Evolutionary conservation across 208 protist genomes (phyloP).

Genomic region (Borovskyia barvae): DNA sequence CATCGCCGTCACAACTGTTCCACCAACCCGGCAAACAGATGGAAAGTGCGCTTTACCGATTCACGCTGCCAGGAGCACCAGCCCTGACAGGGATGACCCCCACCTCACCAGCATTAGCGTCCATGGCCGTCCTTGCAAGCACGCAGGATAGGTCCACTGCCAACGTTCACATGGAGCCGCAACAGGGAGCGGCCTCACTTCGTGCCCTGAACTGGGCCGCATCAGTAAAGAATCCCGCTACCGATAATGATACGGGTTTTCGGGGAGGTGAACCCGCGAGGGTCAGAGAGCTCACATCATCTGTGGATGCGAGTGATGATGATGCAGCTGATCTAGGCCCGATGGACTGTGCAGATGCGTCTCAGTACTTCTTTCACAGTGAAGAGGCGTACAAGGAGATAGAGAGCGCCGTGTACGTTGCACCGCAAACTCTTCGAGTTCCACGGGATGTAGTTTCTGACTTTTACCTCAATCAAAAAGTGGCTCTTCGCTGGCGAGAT

Average conservation of each 20-base stretch:
- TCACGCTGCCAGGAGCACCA: conserved; percentile 6
- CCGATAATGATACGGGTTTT: too few species aligned
- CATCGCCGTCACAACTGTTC: neutral
- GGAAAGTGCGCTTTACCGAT: neutral
- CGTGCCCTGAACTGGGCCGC: too few species aligned
- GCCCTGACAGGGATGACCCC: neutral
- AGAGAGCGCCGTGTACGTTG: conserved; percentile 35
- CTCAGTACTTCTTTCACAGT: conserved; percentile 31
- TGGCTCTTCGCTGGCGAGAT: conserved; percentile 1
- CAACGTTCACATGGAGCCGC: too few species aligned
- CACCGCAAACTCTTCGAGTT: conserved; percentile 12
- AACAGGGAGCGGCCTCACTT: too few species aligned
- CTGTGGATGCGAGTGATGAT: too few species aligned
- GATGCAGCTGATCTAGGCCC: conserved; percentile 32
- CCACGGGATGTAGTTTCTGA: neutral
- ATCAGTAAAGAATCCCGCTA: too few species aligned
- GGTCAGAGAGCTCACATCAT: too few species aligned
- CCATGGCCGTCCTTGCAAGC: too few species aligned
- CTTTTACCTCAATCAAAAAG: conserved; percentile 12
- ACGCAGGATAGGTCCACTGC: too few species aligned
- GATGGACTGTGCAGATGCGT: conserved; percentile 59
- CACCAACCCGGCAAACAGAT: neutral
- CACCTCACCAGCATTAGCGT: neutral
- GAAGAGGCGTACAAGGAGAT: conserved; percentile 17
- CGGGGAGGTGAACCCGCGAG: too few species aligned